Evolutionary conservation across 169 alveolate genomes (phyloP).

Genomic region (Cyclospora cayetanensis): DNA sequence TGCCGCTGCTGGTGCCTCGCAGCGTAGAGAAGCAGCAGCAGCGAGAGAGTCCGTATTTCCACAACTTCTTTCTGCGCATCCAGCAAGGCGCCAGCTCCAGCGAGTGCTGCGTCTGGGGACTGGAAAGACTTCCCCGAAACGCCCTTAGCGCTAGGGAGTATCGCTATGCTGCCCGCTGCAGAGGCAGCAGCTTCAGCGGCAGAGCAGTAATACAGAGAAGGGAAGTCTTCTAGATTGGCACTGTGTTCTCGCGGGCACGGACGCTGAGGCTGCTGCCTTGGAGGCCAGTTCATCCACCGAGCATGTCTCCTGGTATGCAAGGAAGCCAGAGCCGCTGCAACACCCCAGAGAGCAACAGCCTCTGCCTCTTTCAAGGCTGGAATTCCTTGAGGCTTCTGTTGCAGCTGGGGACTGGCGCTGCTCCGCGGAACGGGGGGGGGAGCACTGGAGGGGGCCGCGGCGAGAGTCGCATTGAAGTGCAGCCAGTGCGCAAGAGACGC

Average conservation of each 20-base stretch:
- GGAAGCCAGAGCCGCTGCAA: not conserved
- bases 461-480: not conserved
- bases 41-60: not conserved
- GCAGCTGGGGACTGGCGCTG: conserved; percentile 3
- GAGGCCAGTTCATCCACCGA: not conserved
- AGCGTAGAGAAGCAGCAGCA: conserved; percentile 42
- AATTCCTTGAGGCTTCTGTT: not conserved
- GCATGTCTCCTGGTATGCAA: not conserved
- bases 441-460: not conserved
- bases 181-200: conserved; percentile 6
- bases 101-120: not conserved
- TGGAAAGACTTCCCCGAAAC: not conserved
- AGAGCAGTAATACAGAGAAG: not conserved
- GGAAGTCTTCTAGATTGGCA: not conserved
- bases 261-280: conserved; percentile 5
- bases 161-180: not conserved
- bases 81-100: not conserved
- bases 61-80: not conserved
- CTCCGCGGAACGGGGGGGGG: not conserved
- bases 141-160: not conserved
- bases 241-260: not conserved
- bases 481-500: not conserved
- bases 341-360: conserved; percentile 16
- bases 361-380: conserved; percentile 6
- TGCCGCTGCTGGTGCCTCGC: conserved; percentile 40